These are phyloP conservation scores for Saposhnikovia divaricata DNA, from an alignment of 129 eudicot genomes.

Conservation along the genomic window DNA sequence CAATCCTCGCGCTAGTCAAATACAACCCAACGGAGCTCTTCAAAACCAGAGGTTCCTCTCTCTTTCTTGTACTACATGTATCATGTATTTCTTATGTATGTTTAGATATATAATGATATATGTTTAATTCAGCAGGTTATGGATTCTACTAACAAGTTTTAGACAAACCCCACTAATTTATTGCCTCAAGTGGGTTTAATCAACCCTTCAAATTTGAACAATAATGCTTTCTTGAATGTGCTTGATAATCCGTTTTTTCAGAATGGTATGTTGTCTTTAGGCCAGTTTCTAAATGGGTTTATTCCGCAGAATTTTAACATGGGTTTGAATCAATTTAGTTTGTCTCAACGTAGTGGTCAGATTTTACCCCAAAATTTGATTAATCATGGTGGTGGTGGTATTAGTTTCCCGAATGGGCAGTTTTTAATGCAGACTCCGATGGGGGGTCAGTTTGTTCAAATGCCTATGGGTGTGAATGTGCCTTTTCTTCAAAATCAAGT, in stretches of 20 bases:
- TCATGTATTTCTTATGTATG: neutral
- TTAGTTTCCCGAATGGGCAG: slow-evolving; percentile 30
- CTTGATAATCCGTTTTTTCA: slow-evolving; percentile 28
- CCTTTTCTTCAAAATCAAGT: slow-evolving; percentile 29
- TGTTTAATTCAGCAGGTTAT: slow-evolving; percentile 16
- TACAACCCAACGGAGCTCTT: neutral
- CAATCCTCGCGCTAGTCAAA: slow-evolving; percentile 4
- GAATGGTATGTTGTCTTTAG: slow-evolving; percentile 12
- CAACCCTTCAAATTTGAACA: slow-evolving; percentile 20
- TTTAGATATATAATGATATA: neutral
- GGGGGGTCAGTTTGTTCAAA: slow-evolving; percentile 38
- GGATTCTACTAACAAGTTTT: slow-evolving; percentile 8
- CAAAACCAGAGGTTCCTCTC: slow-evolving; percentile 2
- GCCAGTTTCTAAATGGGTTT: slow-evolving; percentile 25
- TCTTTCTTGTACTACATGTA: neutral
- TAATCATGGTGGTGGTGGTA: slow-evolving; percentile 19
- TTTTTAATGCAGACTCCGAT: slow-evolving; percentile 33
- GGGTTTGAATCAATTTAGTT: slow-evolving; percentile 26
- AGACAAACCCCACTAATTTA: slow-evolving; percentile 3
- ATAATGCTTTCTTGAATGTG: slow-evolving; percentile 28
- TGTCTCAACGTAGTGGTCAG: slow-evolving; percentile 26
- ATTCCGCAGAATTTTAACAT: slow-evolving; percentile 21
- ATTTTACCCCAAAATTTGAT: slow-evolving; percentile 18
- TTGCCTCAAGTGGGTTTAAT: slow-evolving; percentile 23
- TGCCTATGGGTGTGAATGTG: slow-evolving; percentile 32